Conservation (phyloP, 2,329 filamentous ascomycete genomes). For the Calcarisporium arbuscula region DNA sequence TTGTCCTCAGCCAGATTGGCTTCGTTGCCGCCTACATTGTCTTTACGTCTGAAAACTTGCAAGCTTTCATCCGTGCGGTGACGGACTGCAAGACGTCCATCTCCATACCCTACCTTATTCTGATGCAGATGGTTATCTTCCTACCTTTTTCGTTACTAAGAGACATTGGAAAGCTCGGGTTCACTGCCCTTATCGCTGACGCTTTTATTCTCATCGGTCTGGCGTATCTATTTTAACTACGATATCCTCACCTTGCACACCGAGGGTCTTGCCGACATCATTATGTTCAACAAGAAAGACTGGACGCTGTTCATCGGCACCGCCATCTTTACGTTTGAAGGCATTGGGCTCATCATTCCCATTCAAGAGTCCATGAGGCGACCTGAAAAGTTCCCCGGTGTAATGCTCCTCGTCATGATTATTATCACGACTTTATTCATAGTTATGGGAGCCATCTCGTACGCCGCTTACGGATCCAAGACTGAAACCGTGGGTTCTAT, state of each 20-base stretch:
- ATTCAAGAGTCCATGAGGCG: conserved; percentile 97
- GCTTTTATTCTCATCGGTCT: conserved; percentile 90
- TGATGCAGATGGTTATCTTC: conserved; percentile 95
- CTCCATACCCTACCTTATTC: conserved; percentile 80
- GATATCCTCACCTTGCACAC: conserved; percentile 76
- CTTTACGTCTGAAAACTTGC: conserved; percentile 91
- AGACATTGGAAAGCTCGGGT: conserved; percentile 95
- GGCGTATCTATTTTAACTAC: conserved; percentile 91
- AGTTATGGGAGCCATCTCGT: conserved; percentile 86
- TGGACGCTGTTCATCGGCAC: conserved; percentile 99
- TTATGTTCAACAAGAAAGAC: conserved; percentile 80
- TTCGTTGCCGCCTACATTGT: conserved; percentile 96
- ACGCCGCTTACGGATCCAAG: conserved; percentile 89
- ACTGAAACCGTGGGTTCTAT: conserved; percentile 94
- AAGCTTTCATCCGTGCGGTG: conserved; percentile 90
- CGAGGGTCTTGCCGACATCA: conserved; percentile 76
- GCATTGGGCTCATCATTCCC: conserved; percentile 93
- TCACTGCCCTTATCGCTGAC: conserved; percentile 89
- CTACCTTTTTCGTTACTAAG: conserved; percentile 87
- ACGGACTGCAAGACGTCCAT: conserved; percentile 81
- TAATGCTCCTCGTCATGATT: conserved; percentile 87
- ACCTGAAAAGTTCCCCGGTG: conserved; percentile 81
- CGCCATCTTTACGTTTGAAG: conserved; percentile 98
- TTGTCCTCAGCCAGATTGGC: conserved; percentile 91
- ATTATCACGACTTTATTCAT: conserved; percentile 89